Base-by-base conservation (phyloP, 2,329 filamentous ascomycete species). In the Exophiala sp. region DNA sequence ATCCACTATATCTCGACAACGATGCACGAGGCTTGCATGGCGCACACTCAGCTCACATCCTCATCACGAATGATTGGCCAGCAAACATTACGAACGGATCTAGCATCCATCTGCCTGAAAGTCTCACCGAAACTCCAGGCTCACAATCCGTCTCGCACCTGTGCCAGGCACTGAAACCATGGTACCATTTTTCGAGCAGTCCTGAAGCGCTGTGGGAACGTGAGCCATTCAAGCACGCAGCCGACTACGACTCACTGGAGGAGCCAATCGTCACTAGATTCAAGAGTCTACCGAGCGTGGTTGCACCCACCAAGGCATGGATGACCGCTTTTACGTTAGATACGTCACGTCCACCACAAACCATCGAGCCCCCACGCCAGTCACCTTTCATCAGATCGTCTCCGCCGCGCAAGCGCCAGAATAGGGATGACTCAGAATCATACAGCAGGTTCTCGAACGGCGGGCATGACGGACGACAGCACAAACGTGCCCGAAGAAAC, bases 21-120 rank as follows among this genome's bases (percentile, higher is more conserved):
- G 92, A 97, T 68, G 87, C 87, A 18, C 88, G 86, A 65, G 75
- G 83, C 1, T 77, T 96, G 3, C 82, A 84, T 52, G 89, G 89
- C 18, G 88, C 88, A 14, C 86, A 91, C 64, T 82, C 78, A 32
- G 85, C 89, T 40, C 92, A 99, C 67, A 91, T 99, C 47, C 78
- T 99, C 12, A 75, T 99, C 50, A 97, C 94, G 0, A 83, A 84
- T 33, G 79, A 89, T 63, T 99, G 94, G 94, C 92, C 94, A 3
- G 79, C 84, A 9, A 81, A 78, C 1, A 80, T 97, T 34, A 84
- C 80, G 68, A 78, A 75, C 1, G 83, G 87, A 5, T 91, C 91
- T 2, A 85, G 83, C 41, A 78, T 84, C 2, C 65, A 77, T 2
- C 69, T 87, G n/a, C 75, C 81, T 3, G 79, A 82, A 9, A 75